These are phyloP conservation scores for Tetrapisispora pingtungensis DNA, from an alignment of 805 yeast species.

Conservation along the genomic window DNA sequence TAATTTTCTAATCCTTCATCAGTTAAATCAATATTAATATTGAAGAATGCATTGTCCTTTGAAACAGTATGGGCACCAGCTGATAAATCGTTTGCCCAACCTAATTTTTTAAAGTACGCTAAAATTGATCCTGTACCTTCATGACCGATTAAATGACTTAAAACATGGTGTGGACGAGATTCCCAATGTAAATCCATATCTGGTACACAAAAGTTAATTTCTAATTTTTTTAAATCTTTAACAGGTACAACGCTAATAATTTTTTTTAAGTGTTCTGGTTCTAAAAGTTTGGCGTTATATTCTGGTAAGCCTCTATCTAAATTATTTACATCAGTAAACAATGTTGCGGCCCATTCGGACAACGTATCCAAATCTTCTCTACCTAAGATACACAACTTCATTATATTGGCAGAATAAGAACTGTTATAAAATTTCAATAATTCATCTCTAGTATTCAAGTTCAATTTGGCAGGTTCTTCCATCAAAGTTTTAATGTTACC, in stretches of 20 bases:
- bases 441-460: constrained; percentile 71
- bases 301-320: constrained; percentile 23
- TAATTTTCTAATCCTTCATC: constrained; percentile 57
- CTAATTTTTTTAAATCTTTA: constrained; percentile 63
- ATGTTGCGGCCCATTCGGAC: constrained; percentile 57
- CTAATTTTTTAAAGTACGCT: constrained; percentile 53
- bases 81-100: constrained; percentile 73
- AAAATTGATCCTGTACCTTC: constrained; percentile 83
- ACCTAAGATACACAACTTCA: constrained; percentile 81
- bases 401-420: constrained; percentile 75
- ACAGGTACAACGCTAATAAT: constrained; percentile 67
- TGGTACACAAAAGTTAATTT: constrained; percentile 66
- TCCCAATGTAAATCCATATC: constrained; percentile 60
- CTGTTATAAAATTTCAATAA: constrained; percentile 61
- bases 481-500: constrained; percentile 76
- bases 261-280: constrained; percentile 40
- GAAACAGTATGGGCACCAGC: constrained; percentile 63
- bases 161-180: constrained; percentile 58
- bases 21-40: constrained; percentile 69
- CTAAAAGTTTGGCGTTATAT: constrained; percentile 41
- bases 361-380: constrained; percentile 67
- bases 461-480: constrained; percentile 46
- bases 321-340: constrained; percentile 46
- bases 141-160: constrained; percentile 81
- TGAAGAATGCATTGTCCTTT: constrained; percentile 55